Conservation (phyloP, 441 rosid species). For the Brassica balearica region DNA sequence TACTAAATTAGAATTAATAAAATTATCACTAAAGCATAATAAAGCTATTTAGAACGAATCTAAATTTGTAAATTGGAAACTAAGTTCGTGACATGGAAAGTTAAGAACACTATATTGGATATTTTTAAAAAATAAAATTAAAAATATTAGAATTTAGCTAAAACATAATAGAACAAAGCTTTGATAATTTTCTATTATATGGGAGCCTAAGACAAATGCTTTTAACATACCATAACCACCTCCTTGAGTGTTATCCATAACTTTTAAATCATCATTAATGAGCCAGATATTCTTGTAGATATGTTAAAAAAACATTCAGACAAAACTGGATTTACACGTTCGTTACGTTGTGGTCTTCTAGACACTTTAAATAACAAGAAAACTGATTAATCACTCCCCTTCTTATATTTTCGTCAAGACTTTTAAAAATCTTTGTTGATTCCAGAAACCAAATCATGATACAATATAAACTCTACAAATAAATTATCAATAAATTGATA, state of each 20-base stretch:
- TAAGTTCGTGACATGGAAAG: neutral
- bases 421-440: neutral
- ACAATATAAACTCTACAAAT: too few relatives aligned
- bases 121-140: too few relatives aligned
- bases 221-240: neutral
- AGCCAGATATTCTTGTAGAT: neutral
- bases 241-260: neutral
- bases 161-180: neutral
- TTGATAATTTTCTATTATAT: too few relatives aligned
- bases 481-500: too few relatives aligned
- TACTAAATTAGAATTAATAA: neutral
- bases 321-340: neutral
- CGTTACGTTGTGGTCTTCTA: too few relatives aligned
- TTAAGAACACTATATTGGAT: neutral
- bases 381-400: too few relatives aligned
- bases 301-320: too few relatives aligned
- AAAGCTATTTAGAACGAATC: neutral
- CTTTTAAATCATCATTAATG: too few relatives aligned
- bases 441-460: neutral
- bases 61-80: neutral
- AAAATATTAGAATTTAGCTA: neutral
- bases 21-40: neutral
- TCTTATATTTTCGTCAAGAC: neutral
- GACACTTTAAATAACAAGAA: too few relatives aligned
- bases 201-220: neutral